phyloP scores from a whole-genome alignment of 148 eudicot genomes.

The Rhododendron mucronatum region DNA sequence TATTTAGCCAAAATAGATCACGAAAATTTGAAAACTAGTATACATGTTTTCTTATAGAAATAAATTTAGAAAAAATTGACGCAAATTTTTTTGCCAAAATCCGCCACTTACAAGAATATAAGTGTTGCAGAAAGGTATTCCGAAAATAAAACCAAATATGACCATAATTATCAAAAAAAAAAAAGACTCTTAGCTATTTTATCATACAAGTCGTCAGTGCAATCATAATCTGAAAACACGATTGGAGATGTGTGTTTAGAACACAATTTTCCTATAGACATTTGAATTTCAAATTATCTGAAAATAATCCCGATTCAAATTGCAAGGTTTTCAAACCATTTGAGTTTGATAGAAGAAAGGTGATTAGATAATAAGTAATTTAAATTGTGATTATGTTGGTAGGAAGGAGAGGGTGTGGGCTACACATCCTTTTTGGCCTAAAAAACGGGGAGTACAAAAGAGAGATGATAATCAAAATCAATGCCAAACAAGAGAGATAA shows the following conservation, averaged over 20 bases:
- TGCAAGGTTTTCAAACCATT: not conserved
- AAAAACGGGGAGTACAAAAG: not conserved
- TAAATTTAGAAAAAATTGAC: not conserved
- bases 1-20: not conserved
- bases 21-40: not conserved
- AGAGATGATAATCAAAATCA: slow-evolving; percentile 11
- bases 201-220: not conserved
- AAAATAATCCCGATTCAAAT: not conserved
- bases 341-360: not conserved
- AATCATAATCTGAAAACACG: not conserved
- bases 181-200: not conserved
- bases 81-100: not conserved
- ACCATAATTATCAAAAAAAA: not conserved
- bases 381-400: slow-evolving; percentile 1
- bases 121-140: not conserved
- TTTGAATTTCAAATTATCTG: not conserved
- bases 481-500: slow-evolving; percentile 8
- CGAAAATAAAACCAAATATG: not conserved
- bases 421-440: slow-evolving; percentile 1
- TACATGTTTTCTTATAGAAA: not conserved
- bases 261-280: not conserved
- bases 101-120: not conserved
- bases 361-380: slow-evolving; percentile 3
- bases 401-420: slow-evolving; percentile 15
- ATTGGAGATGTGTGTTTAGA: not conserved